Evolutionary conservation across 352 stramenopile genomes (phyloP), one percentile per base, ranked within the genome.

Genomic region (Phytophthora melonis): DNA sequence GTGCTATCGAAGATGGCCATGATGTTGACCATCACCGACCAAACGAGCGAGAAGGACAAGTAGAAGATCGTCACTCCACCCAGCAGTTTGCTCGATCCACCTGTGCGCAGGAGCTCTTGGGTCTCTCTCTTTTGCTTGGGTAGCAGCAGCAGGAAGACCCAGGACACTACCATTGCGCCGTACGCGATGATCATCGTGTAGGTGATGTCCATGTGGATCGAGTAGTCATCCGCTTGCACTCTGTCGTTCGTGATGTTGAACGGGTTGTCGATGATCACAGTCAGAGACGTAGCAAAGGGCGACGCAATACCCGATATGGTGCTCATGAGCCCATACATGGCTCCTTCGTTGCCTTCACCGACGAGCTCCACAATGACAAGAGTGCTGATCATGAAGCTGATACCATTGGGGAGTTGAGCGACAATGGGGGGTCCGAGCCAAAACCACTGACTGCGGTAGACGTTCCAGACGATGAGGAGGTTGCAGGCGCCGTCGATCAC

Each of bases 101-200:
- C 80, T 0, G 52, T 75, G n/a, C 65, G 68, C 25, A 81, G 67
- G 11, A 87, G 70, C 50, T 79, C 61, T 62, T 77, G 78, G 3
- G 77, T 81, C 45, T 84, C 54, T 32, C 49, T 50, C 53, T 86
- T 87, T 55, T 87, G 78, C 47, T 66, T 74, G n/a, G 80, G 80
- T 25, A 84, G 54, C 23, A 82, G 53, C 11, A 79, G 70, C 19
- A 87, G 57, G 39, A 75, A 81, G 9, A 71, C 55, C 58, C 82
- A 78, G 13, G 72, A 74, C 16, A 82, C 55, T 1, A 82, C 25
- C 45, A 75, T 84, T 39, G 60, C 72, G 16, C 25, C 49, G 57
- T 84, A 87, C 16, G 76, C 68, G 27, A 88, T 72, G 45, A 86
- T 61, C 60, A 84, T 83, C 23, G 78, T 86, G 59, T 83, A 82